These are phyloP conservation scores for Elsinoe perseae DNA, from an alignment of 2,329 filamentous ascomycete species.

Conservation along the genomic window DNA sequence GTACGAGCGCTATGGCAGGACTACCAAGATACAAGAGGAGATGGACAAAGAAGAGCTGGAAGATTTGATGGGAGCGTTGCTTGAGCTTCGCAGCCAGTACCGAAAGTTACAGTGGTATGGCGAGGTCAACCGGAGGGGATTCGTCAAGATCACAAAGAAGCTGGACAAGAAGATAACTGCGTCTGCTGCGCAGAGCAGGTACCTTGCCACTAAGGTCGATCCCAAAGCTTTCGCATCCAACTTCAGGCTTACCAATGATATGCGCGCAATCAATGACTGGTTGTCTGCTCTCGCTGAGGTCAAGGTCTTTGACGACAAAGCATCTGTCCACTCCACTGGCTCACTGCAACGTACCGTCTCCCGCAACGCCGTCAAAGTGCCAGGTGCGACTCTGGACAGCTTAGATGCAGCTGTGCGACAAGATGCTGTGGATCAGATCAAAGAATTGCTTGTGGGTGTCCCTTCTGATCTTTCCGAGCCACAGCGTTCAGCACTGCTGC, in stretches of 20 bases:
- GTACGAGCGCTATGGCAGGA: constrained; percentile 76
- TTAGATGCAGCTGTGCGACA: constrained; percentile 64
- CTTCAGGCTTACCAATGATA: constrained; percentile 47
- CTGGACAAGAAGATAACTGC: constrained; percentile 86
- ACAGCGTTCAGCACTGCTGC: constrained; percentile 44
- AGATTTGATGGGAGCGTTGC: constrained; percentile 79
- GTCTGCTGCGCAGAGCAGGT: constrained; percentile 70
- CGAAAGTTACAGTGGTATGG: constrained; percentile 96
- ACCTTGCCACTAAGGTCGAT: constrained; percentile 85
- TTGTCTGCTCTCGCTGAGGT: constrained; percentile 72
- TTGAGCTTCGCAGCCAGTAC: constrained; percentile 79
- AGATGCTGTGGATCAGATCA: constrained; percentile 54
- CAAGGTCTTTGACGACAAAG: constrained; percentile 66
- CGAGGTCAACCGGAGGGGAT: constrained; percentile 89
- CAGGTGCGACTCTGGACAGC: constrained; percentile 59
- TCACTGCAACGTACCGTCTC: constrained; percentile 72
- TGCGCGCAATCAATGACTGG: constrained; percentile 80
- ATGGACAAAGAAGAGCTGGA: constrained; percentile 84
- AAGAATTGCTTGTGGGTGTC: constrained; percentile 40
- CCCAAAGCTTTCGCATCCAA: constrained; percentile 81
- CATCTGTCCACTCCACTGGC: constrained; percentile 58
- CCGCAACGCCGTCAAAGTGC: constrained; percentile 65
- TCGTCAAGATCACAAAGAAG: constrained; percentile 98
- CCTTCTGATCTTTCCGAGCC: constrained; percentile 9
- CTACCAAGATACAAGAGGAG: constrained; percentile 58